These are phyloP conservation scores for Euphorbia corollata DNA, from an alignment of 441 rosid genomes.

Conservation along the genomic window DNA sequence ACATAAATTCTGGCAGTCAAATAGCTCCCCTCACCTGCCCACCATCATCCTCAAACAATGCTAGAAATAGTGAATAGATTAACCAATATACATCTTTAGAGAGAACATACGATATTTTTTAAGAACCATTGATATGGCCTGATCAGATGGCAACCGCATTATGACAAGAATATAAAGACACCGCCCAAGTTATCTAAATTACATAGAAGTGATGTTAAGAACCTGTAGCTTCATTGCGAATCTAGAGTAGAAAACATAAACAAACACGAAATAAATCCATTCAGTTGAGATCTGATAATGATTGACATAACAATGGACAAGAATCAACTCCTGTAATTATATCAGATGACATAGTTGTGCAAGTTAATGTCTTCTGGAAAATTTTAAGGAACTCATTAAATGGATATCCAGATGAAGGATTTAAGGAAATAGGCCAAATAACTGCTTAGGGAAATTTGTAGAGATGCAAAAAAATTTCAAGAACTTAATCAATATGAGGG, in stretches of 20 bases:
- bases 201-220: no score
- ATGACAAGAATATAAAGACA: not conserved
- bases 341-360: no score
- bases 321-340: not conserved
- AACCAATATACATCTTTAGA: not conserved
- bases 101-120: not conserved
- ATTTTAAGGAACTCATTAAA: no score
- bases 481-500: not conserved
- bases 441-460: not conserved
- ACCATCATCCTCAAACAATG: not conserved
- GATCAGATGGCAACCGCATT: not conserved
- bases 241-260: not conserved
- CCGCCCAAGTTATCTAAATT: no score
- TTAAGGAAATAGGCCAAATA: no score
- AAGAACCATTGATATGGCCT: not conserved
- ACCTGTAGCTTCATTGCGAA: no score
- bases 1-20: not conserved
- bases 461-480: no score
- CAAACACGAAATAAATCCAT: not conserved
- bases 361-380: no score
- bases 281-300: not conserved
- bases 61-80: no score
- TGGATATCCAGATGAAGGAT: no score
- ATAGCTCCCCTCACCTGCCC: not conserved
- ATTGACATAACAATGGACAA: not conserved